Conservation (phyloP, 2,329 filamentous ascomycete species). For the Aspergillus jensenii region DNA sequence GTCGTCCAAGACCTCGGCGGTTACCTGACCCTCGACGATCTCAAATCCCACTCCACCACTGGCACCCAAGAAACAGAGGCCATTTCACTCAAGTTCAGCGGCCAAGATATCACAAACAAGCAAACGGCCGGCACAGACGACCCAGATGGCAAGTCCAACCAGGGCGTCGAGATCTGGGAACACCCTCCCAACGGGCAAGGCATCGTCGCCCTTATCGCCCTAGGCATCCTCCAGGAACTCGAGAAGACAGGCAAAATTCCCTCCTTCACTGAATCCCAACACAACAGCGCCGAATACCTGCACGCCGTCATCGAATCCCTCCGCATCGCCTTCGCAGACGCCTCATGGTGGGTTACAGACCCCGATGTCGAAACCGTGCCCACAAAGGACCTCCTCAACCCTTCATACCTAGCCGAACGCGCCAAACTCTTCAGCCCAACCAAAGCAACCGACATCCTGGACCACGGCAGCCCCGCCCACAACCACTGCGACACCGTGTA, state of each 20-base stretch:
- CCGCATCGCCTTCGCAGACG: slow-evolving; percentile 87
- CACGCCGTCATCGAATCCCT: slow-evolving; percentile 87
- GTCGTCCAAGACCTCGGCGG: slow-evolving; percentile 76
- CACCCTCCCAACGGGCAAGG: slow-evolving; percentile 96
- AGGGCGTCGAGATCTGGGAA: slow-evolving; percentile 81
- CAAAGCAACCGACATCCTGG: slow-evolving; percentile 52
- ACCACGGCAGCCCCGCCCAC: slow-evolving; percentile 80
- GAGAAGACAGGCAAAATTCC: slow-evolving; percentile 74
- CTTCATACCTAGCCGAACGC: slow-evolving; percentile 72
- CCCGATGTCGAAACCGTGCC: slow-evolving; percentile 72
- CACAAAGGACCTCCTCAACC: slow-evolving; percentile 65
- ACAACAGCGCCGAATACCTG: slow-evolving; percentile 78
- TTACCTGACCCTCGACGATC: slow-evolving; percentile 73
- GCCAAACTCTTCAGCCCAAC: slow-evolving; percentile 60
- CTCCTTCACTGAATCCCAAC: slow-evolving; percentile 66
- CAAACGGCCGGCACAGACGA: slow-evolving; percentile 47
- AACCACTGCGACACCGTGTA: slow-evolving; percentile 92
- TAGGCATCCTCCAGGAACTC: slow-evolving; percentile 86
- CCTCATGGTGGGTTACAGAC: slow-evolving; percentile 85
- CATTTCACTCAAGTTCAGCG: slow-evolving; percentile 76
- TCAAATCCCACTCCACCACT: slow-evolving; percentile 70
- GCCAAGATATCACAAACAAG: slow-evolving; percentile 58
- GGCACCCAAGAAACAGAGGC: slow-evolving; percentile 80
- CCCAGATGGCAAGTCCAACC: slow-evolving; percentile 42
- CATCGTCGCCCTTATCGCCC: slow-evolving; percentile 88